Evolutionary conservation across 192 early-diverging fungal species (phyloP), one percentile per base, ranked within the genome.

Genomic region (Coemansia sp.): DNA sequence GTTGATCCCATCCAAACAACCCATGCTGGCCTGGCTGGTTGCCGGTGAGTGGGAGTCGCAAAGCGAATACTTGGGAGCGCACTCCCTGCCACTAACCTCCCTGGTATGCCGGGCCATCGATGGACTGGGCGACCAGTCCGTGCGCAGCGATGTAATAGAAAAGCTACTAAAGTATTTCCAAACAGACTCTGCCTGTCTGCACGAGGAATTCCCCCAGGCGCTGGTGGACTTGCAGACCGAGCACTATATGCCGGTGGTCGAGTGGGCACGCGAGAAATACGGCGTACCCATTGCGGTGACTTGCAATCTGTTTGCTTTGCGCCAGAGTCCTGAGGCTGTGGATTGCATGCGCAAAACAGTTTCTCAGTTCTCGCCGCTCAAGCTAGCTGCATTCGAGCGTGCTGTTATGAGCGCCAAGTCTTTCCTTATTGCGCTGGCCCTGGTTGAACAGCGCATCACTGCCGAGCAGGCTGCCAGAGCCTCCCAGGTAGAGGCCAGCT

Each of bases 1-100:
- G 32, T 64, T 55, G 5, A 72, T 98, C 20, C 70, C 83, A 7
- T 41, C 34, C 14, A 48, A 78, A 0, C 83, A 87, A 46, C 65
- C 55, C 24, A 48, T 72, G n/a, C 54, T 98, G 26, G 95, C 91
- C n/a, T 53, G 82, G 30, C 74, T 96, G 52, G 78, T 92, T 27
- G 92, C 90, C 7, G 91, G 80, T 9, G 95, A 98, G 67, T 98
- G 95, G 95, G 92, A 98, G 64, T 77, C 85, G 47, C 91, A 93
- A 67, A 83, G 81, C 27, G 77, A 80, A 33, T 54, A 87, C 26
- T 60, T 96, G 10, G 92, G 91, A 62, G 70, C 84, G 1, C 90
- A 92, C 58, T 85, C 93, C 9, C 77, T 98, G 13, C 91, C 92
- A 3, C 79, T 98, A 81, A 98, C 95, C 0, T 94, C 92, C 5